A percentile compares a stretch with the other conserved stretches of the same genome.
phyloP scores from a whole-genome alignment of 129 eudicot genomes.

The Smallanthus sonchifolius region DNA sequence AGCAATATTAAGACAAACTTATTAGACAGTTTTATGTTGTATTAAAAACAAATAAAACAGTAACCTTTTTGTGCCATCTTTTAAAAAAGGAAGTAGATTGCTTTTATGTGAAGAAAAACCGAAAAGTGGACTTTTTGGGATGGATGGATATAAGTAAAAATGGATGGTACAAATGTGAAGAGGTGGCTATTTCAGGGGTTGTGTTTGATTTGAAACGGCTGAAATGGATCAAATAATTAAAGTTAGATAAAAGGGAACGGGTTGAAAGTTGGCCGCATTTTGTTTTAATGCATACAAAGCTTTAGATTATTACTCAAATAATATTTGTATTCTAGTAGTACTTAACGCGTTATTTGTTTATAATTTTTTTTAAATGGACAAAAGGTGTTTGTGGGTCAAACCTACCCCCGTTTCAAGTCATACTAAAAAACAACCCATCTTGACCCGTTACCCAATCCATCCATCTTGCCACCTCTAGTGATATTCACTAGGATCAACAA shows the following conservation, averaged over 20 bases:
- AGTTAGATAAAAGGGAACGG: not conserved
- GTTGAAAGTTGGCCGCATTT: not conserved
- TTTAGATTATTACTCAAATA: too few species aligned
- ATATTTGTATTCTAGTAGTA: too few species aligned
- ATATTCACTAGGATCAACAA: not conserved
- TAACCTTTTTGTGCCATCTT: not conserved
- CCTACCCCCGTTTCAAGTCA: too few species aligned
- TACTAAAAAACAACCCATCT: too few species aligned
- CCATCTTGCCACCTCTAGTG: too few species aligned
- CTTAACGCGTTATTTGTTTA: too few species aligned
- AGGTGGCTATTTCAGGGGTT: not conserved
- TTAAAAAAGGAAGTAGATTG: not conserved
- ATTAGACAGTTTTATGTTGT: not conserved
- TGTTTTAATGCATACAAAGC: too few species aligned
- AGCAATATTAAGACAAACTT: constrained; percentile 1
- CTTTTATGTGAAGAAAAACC: not conserved
- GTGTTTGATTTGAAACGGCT: not conserved
- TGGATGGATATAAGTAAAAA: not conserved
- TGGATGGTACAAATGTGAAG: not conserved
- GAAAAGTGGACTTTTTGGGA: not conserved
- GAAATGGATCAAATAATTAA: not conserved
- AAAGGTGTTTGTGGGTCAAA: too few species aligned
- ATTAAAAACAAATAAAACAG: not conserved
- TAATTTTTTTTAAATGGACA: too few species aligned
- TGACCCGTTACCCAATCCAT: too few species aligned